Evolutionary conservation across 352 stramenopile species (phyloP), one percentile per base, ranked within the genome.

Genomic region (Phytopythium cucurbitacearum): DNA sequence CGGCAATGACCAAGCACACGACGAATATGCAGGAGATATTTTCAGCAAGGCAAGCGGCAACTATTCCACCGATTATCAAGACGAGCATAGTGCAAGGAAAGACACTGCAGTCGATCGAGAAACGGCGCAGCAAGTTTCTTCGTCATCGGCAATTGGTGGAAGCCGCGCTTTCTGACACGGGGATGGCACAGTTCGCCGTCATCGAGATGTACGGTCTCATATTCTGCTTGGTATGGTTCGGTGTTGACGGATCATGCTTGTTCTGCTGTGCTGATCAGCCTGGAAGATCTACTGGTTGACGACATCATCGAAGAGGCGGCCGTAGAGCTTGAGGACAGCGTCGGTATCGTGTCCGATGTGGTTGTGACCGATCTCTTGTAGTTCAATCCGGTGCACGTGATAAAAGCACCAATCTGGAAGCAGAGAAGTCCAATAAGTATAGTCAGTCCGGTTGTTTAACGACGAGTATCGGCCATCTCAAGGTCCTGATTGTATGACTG

Each of bases 151-250:
- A 59, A 38, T 59, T 89, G 32, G 78, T 75, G 1, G 78, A 89
- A 43, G 63, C 78, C 21, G 85, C 78, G 3, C 49, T 89, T 3
- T 57, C 72, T 32, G 66, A 75, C 6, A 80, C 76, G 2, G 76
- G 76, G 13, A 82, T 87, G 73, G 40, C 77, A 36, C 78, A 89
- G 56, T 69, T 49, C 37, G 65, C 62, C 4, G 67, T 89, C 16
- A 78, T 89, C 47, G 78, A 89, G 59, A 76, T 87, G 78, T 85
- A 51, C 48, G 74, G 76, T 2, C 33, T 34, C n/a, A 42, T 21
- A 1, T 16, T 49, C 3, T 8, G 3, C 38, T 13, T 38, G 10
- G n/a, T 13, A 15, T 28, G 10, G 15, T 37, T 10, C 11, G 15
- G 28, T 53, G 0, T 33, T 53, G 21, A 7, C 21, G 7, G 44